Evolutionary conservation across 176 grass and related monocot genomes (phyloP), one percentile per base, ranked within the genome.

Genomic region (Pontederia paniculata): DNA sequence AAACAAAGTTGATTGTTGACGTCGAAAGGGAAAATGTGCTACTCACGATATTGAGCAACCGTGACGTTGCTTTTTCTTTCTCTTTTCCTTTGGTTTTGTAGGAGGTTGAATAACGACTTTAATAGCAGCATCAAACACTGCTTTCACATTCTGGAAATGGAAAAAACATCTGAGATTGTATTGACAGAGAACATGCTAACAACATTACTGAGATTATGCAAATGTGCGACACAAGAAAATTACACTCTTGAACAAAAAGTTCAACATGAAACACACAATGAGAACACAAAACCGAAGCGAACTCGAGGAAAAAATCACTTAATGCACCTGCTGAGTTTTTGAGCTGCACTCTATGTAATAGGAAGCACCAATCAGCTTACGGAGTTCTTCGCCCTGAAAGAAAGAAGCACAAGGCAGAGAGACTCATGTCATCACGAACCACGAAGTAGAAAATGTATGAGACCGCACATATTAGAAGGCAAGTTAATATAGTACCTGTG

Each of bases 321-420:
- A 57, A 55, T 21, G 69, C 12, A 83, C 88, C 76, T 93, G 88
- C 57, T 93, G 88, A 50, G 88, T 87, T 76, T 83, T 93, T 66
- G 88, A 93, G 69, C 88, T 93, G 63, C 88, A 93, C 63, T 93
- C 88, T 11, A 93, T 66, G 48, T 93, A 93, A 75, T 66, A 75
- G n/a, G 69, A 57, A 45, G 88, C 79, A 10, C 88, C 88, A 54
- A 87, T 93, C 66, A 83, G 73, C 62, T 79, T 87, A 50, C 83
- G 79, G 19, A 93, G 79, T 75, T 93, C 88, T 73, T 93, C 88
- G 23, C 88, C 88, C 88, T 89, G 57, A 23, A 20, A 57, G 9
- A 21, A 55, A 73, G 42, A 15, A 55, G 31, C 44, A 42, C 13
- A 52, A 44, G 42, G 12, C 18, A 52, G 50, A 23, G 13, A 54